Base-by-base conservation (phyloP, 257 asterid genomes). In the Solanum medicagineum region DNA sequence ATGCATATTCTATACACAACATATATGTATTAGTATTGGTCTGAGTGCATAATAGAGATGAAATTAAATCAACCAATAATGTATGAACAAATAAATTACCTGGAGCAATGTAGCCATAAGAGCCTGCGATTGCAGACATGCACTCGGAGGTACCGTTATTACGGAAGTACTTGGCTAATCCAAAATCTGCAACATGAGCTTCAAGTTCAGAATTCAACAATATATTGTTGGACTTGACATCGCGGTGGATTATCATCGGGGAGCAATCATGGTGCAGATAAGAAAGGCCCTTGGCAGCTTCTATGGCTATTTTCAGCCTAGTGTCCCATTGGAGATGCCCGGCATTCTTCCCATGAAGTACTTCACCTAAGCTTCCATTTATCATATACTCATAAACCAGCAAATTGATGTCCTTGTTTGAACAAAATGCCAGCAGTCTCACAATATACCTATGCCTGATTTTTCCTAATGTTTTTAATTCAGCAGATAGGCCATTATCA, bases 51-150 rank as follows among this genome's bases (percentile, higher is more conserved):
- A 66, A 66, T 66, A 29, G 74, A 40, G 29, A 70, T 5, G 53
- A 42, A 70, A 42, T 70, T 69, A 69, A 66, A 66, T 32, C 16
- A 70, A 51, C 62, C 13, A 77, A 49, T 77, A 77, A 49, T 77
- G 16, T 77, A 77, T 77, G 82, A 32, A 77, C 6, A 77, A 77
- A 51, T 32, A 24, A 63, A 32, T 17, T 86, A 89, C 92, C 92
- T 84, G 90, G 92, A 75, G 92, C 92, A 87, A 89, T 89, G 88
- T 89, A 89, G 89, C 92, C 92, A 56, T 87, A 89, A 75, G 92
- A 87, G 57, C 92, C 92, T 4, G 90, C 91, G 74, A 89, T 89
- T 63, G 91, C 90, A 59, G 91, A 89, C 91, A 87, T 89, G 85
- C 90, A 89, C 75, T 89, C 90, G 8, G 91, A 89, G 6, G 91